Percentiles rank a stretch among this genome's conserved stretches.
These are phyloP conservation scores for Hypoxylon lenormandii DNA, from an alignment of 495 filamentous ascomycete species.

Conservation along the genomic window DNA sequence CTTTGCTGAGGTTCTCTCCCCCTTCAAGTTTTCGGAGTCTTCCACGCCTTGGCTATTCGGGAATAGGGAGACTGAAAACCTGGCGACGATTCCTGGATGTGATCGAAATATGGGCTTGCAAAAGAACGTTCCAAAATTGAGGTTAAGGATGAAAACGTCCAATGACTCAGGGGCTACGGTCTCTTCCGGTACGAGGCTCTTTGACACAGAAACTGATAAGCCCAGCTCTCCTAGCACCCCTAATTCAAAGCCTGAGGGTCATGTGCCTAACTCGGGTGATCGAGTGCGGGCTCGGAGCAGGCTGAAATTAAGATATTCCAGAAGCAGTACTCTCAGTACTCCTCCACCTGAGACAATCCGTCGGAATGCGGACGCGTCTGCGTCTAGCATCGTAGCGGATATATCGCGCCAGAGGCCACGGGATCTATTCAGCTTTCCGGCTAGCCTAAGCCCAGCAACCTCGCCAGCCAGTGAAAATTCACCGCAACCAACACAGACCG, in stretches of 20 bases:
- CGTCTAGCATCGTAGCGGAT: constrained; percentile 14
- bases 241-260: constrained; percentile 10
- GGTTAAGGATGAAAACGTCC: constrained; percentile 50
- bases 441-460: constrained; percentile 13
- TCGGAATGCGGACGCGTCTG: constrained; percentile 20
- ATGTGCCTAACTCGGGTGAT: not conserved
- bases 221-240: constrained; percentile 1
- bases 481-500: constrained; percentile 8
- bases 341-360: constrained; percentile 35
- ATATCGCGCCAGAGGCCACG: constrained; percentile 32
- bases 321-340: constrained; percentile 31
- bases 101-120: constrained; percentile 12
- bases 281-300: constrained; percentile 38
- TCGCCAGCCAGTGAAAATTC: constrained; percentile 15
- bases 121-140: constrained; percentile 50
- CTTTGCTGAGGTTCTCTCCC: constrained; percentile 43
- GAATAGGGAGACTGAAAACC: not conserved
- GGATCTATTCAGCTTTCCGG: constrained; percentile 41
- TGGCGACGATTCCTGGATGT: not conserved
- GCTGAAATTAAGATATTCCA: constrained; percentile 46
- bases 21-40: constrained; percentile 34
- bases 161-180: constrained; percentile 32
- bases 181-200: constrained; percentile 11
- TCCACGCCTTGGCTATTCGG: constrained; percentile 10
- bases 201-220: constrained; percentile 1